These are phyloP conservation scores for Calonectria naviculata DNA, from an alignment of 2,329 filamentous ascomycete genomes.

Conservation along the genomic window DNA sequence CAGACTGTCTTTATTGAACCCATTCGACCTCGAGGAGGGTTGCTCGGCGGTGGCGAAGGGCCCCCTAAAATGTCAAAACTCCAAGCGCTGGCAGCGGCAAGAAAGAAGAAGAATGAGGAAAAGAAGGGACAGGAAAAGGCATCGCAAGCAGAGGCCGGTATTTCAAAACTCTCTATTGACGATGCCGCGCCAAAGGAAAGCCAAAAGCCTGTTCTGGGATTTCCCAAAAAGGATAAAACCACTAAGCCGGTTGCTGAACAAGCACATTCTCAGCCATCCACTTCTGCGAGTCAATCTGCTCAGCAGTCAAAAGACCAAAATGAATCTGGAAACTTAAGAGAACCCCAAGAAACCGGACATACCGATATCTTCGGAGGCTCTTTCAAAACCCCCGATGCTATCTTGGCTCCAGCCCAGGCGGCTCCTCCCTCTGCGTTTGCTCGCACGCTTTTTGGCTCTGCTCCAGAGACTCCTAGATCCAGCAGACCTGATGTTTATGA, in stretches of 20 bases:
- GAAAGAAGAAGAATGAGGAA: slow-evolving; percentile 84
- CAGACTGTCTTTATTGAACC: slow-evolving; percentile 73
- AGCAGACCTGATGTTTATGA: slow-evolving; percentile 48
- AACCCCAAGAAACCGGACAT: background rate
- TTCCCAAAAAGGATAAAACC: slow-evolving; percentile 40
- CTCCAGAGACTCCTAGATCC: slow-evolving; percentile 41
- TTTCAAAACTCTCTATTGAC: slow-evolving; percentile 46
- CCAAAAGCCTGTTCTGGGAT: slow-evolving; percentile 14
- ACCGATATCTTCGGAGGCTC: background rate
- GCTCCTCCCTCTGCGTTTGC: slow-evolving; percentile 67
- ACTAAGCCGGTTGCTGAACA: background rate
- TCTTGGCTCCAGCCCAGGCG: background rate
- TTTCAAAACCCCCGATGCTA: background rate
- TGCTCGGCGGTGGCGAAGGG: slow-evolving; percentile 80
- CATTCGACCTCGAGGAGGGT: slow-evolving; percentile 67
- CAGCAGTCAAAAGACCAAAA: background rate
- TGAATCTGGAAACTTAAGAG: background rate
- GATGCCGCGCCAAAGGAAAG: slow-evolving; percentile 45
- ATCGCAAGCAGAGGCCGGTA: slow-evolving; percentile 38
- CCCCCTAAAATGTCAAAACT: slow-evolving; percentile 87
- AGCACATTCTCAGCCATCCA: slow-evolving; percentile 2
- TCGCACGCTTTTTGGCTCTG: slow-evolving; percentile 61
- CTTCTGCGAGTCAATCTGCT: background rate
- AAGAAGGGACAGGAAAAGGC: slow-evolving; percentile 53
- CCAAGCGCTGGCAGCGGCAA: slow-evolving; percentile 86